Conservation (phyloP, 768 basidiomycete genomes). For the Tricholoma sp. region DNA sequence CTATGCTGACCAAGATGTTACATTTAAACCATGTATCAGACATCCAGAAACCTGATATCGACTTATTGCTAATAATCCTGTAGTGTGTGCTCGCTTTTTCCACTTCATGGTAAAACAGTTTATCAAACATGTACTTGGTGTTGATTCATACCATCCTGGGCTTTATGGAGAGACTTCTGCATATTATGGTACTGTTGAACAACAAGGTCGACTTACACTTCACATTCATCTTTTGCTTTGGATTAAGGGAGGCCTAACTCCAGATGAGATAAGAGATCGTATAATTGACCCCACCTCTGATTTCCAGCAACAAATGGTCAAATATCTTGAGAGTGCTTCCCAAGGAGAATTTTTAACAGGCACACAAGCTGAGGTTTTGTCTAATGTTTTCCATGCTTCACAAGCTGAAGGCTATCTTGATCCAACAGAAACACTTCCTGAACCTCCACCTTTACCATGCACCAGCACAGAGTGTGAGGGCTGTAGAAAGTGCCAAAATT, state of each 20-base stretch:
- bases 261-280: constrained; percentile 21
- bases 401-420: constrained; percentile 20
- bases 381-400: constrained; percentile 3
- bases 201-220: constrained; percentile 26
- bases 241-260: constrained; percentile 23
- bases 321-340: constrained; percentile 4
- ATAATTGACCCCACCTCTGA: constrained; percentile 8
- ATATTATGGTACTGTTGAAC: constrained; percentile 31
- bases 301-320: constrained; percentile 5
- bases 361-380: background rate
- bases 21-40: constrained; percentile 15
- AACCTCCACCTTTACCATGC: constrained; percentile 13
- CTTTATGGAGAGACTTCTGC: constrained; percentile 23
- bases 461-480: constrained; percentile 6
- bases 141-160: constrained; percentile 13
- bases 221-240: constrained; percentile 29
- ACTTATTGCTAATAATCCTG: constrained; percentile 4
- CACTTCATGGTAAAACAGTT: constrained; percentile 1
- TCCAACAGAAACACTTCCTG: constrained; percentile 21
- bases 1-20: constrained; percentile 21
- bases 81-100: background rate
- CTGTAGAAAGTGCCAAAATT: constrained; percentile 14
- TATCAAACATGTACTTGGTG: constrained; percentile 14
- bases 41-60: background rate
- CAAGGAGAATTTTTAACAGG: constrained; percentile 6